phyloP scores from a whole-genome alignment of 345 rosid species.

The Citrus reticulata region DNA sequence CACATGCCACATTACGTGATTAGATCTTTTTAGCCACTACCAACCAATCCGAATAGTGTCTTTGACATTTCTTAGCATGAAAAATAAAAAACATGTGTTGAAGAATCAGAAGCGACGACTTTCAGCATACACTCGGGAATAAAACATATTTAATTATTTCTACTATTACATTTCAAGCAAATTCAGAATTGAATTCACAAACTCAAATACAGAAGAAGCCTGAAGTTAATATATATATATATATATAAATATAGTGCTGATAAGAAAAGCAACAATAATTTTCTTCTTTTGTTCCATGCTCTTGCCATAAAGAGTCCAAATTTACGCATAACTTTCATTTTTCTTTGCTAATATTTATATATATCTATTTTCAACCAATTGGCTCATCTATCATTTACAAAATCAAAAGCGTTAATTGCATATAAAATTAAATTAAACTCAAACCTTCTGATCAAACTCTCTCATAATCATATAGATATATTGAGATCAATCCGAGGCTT shows the following conservation, averaged over 20 bases:
- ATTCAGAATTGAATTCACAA: too few species aligned
- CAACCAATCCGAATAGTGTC: background rate
- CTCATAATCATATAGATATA: constrained; percentile 46
- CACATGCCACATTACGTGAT: background rate
- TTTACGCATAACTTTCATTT: background rate
- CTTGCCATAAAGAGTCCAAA: background rate
- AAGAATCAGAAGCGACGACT: too few species aligned
- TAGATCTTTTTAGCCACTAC: background rate
- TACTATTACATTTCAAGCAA: too few species aligned
- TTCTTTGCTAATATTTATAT: background rate
- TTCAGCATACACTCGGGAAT: too few species aligned
- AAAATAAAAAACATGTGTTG: background rate
- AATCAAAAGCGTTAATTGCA: background rate
- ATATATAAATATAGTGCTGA: too few species aligned
- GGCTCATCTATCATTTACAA: constrained; percentile 13
- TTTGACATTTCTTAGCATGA: background rate
- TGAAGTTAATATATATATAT: too few species aligned
- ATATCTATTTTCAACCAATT: background rate
- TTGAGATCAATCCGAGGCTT: constrained; percentile 78
- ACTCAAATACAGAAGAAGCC: too few species aligned
- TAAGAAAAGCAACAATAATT: too few species aligned
- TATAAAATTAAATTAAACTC: background rate
- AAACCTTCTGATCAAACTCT: background rate
- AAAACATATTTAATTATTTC: too few species aligned
- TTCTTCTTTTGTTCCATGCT: background rate